phyloP scores from a whole-genome alignment of 2,329 filamentous ascomycete genomes.

The Cladosporium sp. region DNA sequence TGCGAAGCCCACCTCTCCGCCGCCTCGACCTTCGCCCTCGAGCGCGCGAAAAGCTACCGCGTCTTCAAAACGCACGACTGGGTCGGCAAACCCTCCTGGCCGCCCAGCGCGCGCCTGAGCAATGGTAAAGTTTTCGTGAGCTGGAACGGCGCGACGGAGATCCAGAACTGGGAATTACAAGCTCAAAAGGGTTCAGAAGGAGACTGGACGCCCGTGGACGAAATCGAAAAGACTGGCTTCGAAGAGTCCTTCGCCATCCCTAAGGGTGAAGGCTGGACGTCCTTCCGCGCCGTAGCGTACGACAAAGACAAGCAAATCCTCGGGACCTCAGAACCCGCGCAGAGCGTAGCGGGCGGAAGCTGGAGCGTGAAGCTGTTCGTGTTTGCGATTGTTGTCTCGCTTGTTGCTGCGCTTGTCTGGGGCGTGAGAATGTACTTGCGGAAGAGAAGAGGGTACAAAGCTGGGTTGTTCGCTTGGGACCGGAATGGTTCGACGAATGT shows the following conservation, averaged over 20 bases:
- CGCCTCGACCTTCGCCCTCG: conserved; percentile 30
- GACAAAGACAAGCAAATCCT: conserved; percentile 27
- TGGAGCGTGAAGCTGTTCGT: conserved; percentile 13
- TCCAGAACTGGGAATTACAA: conserved; percentile 46
- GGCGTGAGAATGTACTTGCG: neutral
- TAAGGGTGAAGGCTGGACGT: conserved; percentile 4
- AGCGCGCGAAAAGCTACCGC: conserved; percentile 40
- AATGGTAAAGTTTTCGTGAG: conserved; percentile 49
- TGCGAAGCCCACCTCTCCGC: conserved; percentile 45
- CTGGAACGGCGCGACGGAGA: conserved; percentile 53
- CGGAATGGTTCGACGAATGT: neutral
- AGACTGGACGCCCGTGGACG: conserved; percentile 14
- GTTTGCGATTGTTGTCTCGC: conserved; percentile 8
- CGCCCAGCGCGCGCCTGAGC: conserved; percentile 27
- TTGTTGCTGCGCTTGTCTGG: neutral
- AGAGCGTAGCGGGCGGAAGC: neutral
- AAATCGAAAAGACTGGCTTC: conserved; percentile 17
- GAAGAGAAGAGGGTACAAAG: conserved; percentile 14
- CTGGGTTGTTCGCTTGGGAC: conserved; percentile 12
- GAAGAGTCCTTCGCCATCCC: conserved; percentile 26
- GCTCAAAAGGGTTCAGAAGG: conserved; percentile 4
- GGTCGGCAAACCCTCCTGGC: conserved; percentile 29
- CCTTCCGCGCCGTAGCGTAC: conserved; percentile 27
- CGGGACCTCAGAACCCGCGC: neutral
- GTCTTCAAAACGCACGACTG: conserved; percentile 37